Base-by-base conservation (phyloP, 768 basidiomycete genomes). In the Porpolomopsis calyptriformis region DNA sequence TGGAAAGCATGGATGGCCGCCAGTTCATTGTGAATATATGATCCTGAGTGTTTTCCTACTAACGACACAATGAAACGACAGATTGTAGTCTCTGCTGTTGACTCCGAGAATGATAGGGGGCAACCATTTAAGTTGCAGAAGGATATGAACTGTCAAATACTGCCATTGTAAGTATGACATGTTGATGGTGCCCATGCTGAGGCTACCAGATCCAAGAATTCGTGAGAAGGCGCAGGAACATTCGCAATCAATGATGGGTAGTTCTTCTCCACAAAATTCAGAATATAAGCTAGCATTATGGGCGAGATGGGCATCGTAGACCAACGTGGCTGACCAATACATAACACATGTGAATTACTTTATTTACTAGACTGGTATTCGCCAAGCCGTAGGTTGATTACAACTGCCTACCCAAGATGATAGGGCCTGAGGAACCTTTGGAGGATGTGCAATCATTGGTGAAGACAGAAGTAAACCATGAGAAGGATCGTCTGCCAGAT, bases 1-100 rank as follows among this genome's bases (percentile, higher is more conserved):
- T 70, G 68, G 64, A 65, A 69, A 0, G 63, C 60, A 5, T 55
- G 58, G 2, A 68, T 18, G 0, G 49, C 65, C 7, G 50, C 40
- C 2, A 65, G 35, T n/a, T 61, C 50, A 19, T 55, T 56, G 2
- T 47, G 35, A 11, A 60, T 44, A 0, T 63, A 53, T 0, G 43
- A 46, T 1, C 52, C 53, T 0, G 61, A 52, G 16, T 48, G 29
- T 0, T 14, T 3, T 3, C 63, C 63, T 0, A 56, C 46, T 14
- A 49, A 40, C 0, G 57, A 54, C 0, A 62, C 54, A 0, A 58
- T 56, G 36, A 62, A 69, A 1, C 54, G 49, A 10, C 62, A 62
- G 0, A 69, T 51, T 0, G 63, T 51, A 6, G 53, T 40, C 39
- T 64, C 57, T 8, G 47, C 26, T 1, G 63, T 55, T 0, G 63